These are phyloP conservation scores for Vigna unguiculata DNA, from an alignment of 306 rosid species.

Conservation along the genomic window DNA sequence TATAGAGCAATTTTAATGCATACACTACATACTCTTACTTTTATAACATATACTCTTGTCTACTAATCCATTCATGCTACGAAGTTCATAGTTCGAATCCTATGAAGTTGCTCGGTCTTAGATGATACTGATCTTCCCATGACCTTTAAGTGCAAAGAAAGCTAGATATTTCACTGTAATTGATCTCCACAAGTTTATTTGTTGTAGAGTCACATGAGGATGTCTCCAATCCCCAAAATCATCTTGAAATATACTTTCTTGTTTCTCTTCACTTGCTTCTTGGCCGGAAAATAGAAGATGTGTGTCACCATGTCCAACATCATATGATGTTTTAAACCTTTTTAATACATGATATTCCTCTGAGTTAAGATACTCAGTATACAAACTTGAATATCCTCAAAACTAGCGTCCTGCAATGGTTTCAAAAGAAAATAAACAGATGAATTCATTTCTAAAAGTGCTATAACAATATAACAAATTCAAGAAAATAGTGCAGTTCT, in stretches of 20 bases:
- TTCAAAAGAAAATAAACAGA: conserved; percentile 20
- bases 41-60: neutral
- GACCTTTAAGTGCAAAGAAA: conserved; percentile 15
- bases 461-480: neutral
- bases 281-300: conserved; percentile 15
- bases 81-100: neutral
- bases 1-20: neutral
- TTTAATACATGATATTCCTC: conserved; percentile 19
- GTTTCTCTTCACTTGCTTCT: neutral
- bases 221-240: conserved; percentile 14
- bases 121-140: conserved; percentile 27
- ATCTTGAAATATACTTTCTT: neutral
- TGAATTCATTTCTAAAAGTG: conserved; percentile 12
- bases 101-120: conserved; percentile 17
- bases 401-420: conserved; percentile 41
- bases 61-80: neutral
- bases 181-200: conserved; percentile 16
- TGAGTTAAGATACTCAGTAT: conserved; percentile 21
- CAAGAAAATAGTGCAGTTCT: conserved; percentile 2
- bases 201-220: conserved; percentile 46
- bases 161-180: neutral
- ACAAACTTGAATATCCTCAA: conserved; percentile 4
- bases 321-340: conserved; percentile 20
- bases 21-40: no score
- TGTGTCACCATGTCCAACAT: neutral